Conservation (phyloP, 2,329 filamentous ascomycete species). For the Pyrenophora graminea region DNA sequence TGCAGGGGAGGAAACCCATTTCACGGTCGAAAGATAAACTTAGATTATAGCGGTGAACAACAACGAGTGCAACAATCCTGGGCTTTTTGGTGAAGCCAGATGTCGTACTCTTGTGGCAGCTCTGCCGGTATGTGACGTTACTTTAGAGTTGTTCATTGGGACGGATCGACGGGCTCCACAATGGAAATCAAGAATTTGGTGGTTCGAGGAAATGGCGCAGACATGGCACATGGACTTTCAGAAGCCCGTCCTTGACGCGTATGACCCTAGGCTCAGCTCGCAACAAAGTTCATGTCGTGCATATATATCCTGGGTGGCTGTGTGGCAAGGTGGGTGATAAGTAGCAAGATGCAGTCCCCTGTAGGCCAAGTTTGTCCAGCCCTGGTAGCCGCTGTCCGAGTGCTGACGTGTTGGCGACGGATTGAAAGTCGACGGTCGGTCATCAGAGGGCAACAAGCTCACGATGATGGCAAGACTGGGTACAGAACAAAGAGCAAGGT, state of each 20-base stretch:
- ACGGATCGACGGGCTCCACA: slow-evolving; percentile 20
- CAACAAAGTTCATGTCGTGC: slow-evolving; percentile 5
- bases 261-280: neutral
- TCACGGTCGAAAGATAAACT: slow-evolving; percentile 8
- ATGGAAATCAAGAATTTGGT: slow-evolving; percentile 12
- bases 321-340: slow-evolving; percentile 2
- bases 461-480: slow-evolving; percentile 11
- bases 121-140: slow-evolving; percentile 16
- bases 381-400: slow-evolving; percentile 9
- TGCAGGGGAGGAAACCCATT: slow-evolving; percentile 7
- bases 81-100: slow-evolving; percentile 1
- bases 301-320: slow-evolving; percentile 5
- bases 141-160: slow-evolving; percentile 23
- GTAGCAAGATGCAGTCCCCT: slow-evolving; percentile 1
- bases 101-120: slow-evolving; percentile 3
- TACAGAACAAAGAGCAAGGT: slow-evolving; percentile 28
- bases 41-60: slow-evolving; percentile 7
- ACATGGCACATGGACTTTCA: neutral
- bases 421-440: neutral
- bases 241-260: slow-evolving; percentile 3
- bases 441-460: neutral
- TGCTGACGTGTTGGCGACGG: slow-evolving; percentile 9
- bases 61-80: neutral
- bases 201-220: slow-evolving; percentile 17
- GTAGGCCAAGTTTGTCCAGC: slow-evolving; percentile 5